Evolutionary conservation across 768 basidiomycete species (phyloP), one percentile per base, ranked within the genome.

Genomic region (Amanita thiersii): DNA sequence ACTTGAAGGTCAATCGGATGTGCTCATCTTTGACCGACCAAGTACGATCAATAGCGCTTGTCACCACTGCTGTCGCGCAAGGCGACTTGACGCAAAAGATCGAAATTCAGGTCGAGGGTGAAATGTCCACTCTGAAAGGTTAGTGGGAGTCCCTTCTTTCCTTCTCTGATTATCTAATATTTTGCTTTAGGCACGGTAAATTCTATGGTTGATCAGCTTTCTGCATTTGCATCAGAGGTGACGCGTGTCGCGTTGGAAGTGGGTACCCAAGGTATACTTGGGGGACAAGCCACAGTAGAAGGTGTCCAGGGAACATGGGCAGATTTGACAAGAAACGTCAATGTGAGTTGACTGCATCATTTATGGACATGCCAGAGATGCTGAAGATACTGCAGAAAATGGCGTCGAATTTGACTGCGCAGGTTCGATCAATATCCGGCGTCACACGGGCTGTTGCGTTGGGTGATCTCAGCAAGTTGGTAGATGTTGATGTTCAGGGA

Each of bases 251-350:
- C 90, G 1, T 61, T 87, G 56, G 89, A 92, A 52, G 89, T 92
- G 53, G 90, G 90, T 17, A 91, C 90, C 2, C 82, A 91, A 52
- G 90, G 86, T 55, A 88, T 88, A 33, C 66, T 93, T 50, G 90
- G 92, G 46, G 90, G 90, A 40, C 89, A 93, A 55, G 92, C 92
- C 7, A 77, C 73, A 24, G 92, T 94, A 25, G 81, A 86, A 48
- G 88, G 87, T 54, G 90, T 92, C 0, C 86, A 91, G 57, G 92
- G 92, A 12, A 91, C 90, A 5, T 96, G 92, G 92, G 80, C 82
- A 14, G 85, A 88, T 55, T 68, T 96, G 58, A 93, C 90, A 0
- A 67, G 82, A 43, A 88, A 87, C 45, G 91, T 96, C 54, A 96
- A 96, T 59, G 86, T 88, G 55, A 39, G 76, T 69, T 47, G 14